Evolutionary conservation across 768 basidiomycete species (phyloP).

Genomic region (Tricholoma terreum): DNA sequence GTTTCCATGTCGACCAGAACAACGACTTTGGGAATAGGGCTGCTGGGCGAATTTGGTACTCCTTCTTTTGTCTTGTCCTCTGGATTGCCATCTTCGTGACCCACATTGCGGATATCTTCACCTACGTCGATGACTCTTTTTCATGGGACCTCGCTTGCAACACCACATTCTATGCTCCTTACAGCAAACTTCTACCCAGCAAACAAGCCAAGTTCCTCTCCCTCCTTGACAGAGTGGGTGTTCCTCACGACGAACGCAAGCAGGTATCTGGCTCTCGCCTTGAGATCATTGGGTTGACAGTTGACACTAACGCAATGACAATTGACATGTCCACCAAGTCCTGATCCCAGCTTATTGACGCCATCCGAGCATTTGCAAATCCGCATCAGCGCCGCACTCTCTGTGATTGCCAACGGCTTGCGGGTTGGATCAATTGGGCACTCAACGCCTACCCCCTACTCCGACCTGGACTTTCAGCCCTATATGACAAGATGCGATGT

Average conservation of each 20-base stretch:
- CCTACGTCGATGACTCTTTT: conserved; percentile 35
- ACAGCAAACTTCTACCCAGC: conserved; percentile 20
- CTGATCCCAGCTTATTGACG: conserved; percentile 10
- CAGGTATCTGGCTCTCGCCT: conserved; percentile 31
- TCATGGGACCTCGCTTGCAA: conserved; percentile 16
- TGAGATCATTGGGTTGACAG: conserved; percentile 35
- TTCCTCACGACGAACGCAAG: conserved; percentile 39
- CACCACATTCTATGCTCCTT: conserved; percentile 26
- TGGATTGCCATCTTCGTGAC: conserved; percentile 33
- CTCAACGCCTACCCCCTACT: conserved; percentile 35
- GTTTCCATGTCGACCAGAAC: conserved; percentile 17
- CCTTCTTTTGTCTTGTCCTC: conserved; percentile 28
- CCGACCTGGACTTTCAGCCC: conserved; percentile 20
- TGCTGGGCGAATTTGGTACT: conserved; percentile 22
- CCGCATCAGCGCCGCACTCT: neutral
- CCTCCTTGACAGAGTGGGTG: conserved; percentile 37
- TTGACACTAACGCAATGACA: conserved; percentile 31
- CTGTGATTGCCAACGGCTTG: conserved; percentile 27
- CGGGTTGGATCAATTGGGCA: conserved; percentile 38
- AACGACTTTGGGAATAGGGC: conserved; percentile 24
- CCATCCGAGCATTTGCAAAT: neutral
- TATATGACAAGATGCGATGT: conserved; percentile 28
- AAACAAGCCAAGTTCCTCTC: conserved; percentile 31
- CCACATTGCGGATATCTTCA: conserved; percentile 17
- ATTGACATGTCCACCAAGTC: conserved; percentile 15